Percentiles rank a stretch among this genome's conserved stretches.
Evolutionary conservation across 495 filamentous ascomycete genomes (phyloP).

Genomic region (Amniculicola lignicola): DNA sequence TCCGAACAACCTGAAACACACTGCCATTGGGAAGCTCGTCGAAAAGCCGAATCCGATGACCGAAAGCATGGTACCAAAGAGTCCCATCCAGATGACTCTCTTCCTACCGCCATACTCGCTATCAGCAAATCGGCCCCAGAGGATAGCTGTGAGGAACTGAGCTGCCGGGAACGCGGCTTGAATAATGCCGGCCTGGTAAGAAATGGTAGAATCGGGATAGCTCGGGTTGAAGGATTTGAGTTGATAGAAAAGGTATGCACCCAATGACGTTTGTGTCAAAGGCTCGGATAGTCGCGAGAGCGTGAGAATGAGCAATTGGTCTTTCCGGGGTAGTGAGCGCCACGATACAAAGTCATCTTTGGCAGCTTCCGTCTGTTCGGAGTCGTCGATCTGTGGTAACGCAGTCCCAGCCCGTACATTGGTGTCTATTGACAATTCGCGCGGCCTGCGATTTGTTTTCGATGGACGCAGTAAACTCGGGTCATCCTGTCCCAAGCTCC

Average conservation of each 20-base stretch:
- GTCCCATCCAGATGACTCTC: slow-evolving; percentile 71
- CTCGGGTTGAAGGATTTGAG: slow-evolving; percentile 50
- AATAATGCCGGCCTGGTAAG: slow-evolving; percentile 73
- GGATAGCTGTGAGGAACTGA: slow-evolving; percentile 80
- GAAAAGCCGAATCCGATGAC: slow-evolving; percentile 80
- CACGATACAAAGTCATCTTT: slow-evolving; percentile 42
- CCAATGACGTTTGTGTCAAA: slow-evolving; percentile 71
- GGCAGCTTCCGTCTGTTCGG: slow-evolving; percentile 7
- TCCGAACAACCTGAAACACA: slow-evolving; percentile 69
- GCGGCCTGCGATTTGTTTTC: slow-evolving; percentile 3
- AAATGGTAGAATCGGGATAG: slow-evolving; percentile 50
- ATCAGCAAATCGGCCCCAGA: slow-evolving; percentile 78
- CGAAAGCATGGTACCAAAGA: slow-evolving; percentile 67
- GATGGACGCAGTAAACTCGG: neutral
- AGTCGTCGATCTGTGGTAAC: slow-evolving; percentile 22
- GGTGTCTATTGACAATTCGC: slow-evolving; percentile 9
- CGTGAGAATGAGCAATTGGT: slow-evolving; percentile 71
- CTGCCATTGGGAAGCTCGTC: slow-evolving; percentile 64
- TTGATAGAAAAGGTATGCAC: slow-evolving; percentile 60
- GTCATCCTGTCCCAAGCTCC: neutral
- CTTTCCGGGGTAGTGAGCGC: slow-evolving; percentile 61
- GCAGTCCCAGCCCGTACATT: slow-evolving; percentile 19
- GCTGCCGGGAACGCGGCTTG: slow-evolving; percentile 77
- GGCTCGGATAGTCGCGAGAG: slow-evolving; percentile 75
- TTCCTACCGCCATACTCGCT: slow-evolving; percentile 67